Base-by-base conservation (phyloP, 2,329 filamentous ascomycete genomes). In the Lachnellula arida region DNA sequence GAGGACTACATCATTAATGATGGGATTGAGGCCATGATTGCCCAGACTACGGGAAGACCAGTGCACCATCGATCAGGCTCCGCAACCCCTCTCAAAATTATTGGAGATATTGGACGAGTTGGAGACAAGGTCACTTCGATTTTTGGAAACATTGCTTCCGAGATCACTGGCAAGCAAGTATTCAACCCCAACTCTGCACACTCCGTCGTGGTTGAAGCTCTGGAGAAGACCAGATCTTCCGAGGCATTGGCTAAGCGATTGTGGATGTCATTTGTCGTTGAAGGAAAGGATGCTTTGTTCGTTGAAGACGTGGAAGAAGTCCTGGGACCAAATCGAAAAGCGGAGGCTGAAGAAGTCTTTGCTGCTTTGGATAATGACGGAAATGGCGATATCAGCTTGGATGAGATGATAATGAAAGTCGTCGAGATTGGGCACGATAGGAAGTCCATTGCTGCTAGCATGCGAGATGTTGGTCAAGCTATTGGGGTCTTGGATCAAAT, bases 261-360 rank as follows among this genome's bases (percentile, higher is more conserved):
- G 60, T 97, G 94, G 94, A 96, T 97, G 90, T 97, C 92, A 0
- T 96, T 97, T 69, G 94, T 96, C 1, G 84, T 94, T 4, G 93
- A 97, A 72, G 91, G 91, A 65, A 86, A 86, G 56, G 90, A 97
- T 42, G 78, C 86, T 0, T 78, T 99, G 8, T 89, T 82, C 63
- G 73, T 81, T 8, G 91, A 96, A 4, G 94, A 99, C 69, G 81
- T 99, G 39, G 70, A 86, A 32, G 93, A 97, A 70, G 93, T 97
- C 9, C 85, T 99, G 57, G 93, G 93, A 2, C 75, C 81, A 0
- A 81, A 82, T 5, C 86, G 88, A 65, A 83, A 84, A 60, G 77
- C 82, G 0, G 89, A 96, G 60, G 94, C 94, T 2, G 88, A 94
- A 56, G 91, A 96, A 71, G 88, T 87, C 54, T 97, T 97, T 69